Evolutionary conservation across 495 filamentous ascomycete genomes (phyloP), one percentile per base, ranked within the genome.

Genomic region (Astrothelium subdiscretum): DNA sequence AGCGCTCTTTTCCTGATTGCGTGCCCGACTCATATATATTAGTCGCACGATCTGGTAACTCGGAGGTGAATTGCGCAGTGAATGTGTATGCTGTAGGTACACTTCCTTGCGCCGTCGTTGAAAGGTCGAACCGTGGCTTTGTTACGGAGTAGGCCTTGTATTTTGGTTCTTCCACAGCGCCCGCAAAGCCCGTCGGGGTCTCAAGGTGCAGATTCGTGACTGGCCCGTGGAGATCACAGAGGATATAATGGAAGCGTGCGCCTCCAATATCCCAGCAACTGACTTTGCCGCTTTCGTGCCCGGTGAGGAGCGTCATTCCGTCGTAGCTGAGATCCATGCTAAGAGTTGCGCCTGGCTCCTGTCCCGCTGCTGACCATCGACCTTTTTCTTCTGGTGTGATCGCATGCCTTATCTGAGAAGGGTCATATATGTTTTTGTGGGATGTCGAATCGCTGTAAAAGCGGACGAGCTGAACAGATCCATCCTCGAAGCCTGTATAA

Each of bases 401-500:
- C n/a, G 72, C 68, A 2, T 51, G 60, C 22, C 65, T 40, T 11
- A 68, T 61, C 0, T 59, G 54, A 11, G 63, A 51, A 1, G 58
- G 24, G 20, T 70, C 70, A 43, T 68, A 67, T 0, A 73, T 60
- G 27, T 48, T 64, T 66, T 3, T 54, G 1, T 8, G n/a, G 51
- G 31, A 43, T 61, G 42, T 32, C 38, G 54, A 32, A 13, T 59
- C 60, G 18, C 43, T 13, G 80, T 88, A 89, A 65, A 97, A 83
- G 66, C 92, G 86, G 31, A 94, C 73, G n/a, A 87, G 77, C 69
- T 92, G 91, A 20, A 96, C 75, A 24, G 84, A 88, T 4, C 91
- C 87, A 69, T 96, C 89, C 63, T 90, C 88, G 65, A 90, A 89
- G 11, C 89, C 89, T 27, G 85, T 83, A 69, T 89, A 97, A 63